These are phyloP conservation scores for Metschnikowia cerradonensis DNA, from an alignment of 805 yeast genomes.

Conservation along the genomic window DNA sequence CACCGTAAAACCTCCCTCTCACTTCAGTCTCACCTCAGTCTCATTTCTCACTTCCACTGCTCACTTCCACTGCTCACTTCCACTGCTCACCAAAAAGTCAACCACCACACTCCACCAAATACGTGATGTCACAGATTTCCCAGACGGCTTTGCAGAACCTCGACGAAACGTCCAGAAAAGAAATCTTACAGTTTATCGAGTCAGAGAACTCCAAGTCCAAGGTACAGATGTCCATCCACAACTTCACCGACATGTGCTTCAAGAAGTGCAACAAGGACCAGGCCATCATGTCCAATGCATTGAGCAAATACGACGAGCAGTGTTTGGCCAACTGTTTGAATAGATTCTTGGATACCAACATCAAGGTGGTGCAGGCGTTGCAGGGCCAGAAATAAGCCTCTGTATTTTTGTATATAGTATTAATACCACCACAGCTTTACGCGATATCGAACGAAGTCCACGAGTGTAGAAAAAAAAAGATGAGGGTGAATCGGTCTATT, in stretches of 20 bases:
- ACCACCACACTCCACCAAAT: not conserved
- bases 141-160: slow-evolving; percentile 35
- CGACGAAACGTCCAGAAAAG: slow-evolving; percentile 70
- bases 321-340: slow-evolving; percentile 81
- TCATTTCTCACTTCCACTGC: too few relatives aligned
- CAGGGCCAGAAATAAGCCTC: slow-evolving; percentile 29
- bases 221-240: slow-evolving; percentile 82
- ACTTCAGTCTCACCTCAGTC: too few relatives aligned
- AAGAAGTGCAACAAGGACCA: slow-evolving; percentile 65
- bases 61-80: too few relatives aligned
- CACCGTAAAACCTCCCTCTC: too few relatives aligned
- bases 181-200: slow-evolving; percentile 71
- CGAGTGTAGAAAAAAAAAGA: not conserved
- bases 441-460: not conserved
- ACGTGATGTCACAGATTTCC: slow-evolving; percentile 32
- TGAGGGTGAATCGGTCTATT: too few relatives aligned
- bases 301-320: slow-evolving; percentile 57
- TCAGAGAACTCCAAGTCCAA: slow-evolving; percentile 82
- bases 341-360: slow-evolving; percentile 82
- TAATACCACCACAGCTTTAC: not conserved
- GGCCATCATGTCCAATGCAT: slow-evolving; percentile 43
- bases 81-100: too few relatives aligned
- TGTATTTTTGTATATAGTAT: slow-evolving; percentile 8
- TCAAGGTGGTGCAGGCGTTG: slow-evolving; percentile 65
- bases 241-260: slow-evolving; percentile 87